Conservation (phyloP, 257 asterid species). For the Ballota nigra region DNA sequence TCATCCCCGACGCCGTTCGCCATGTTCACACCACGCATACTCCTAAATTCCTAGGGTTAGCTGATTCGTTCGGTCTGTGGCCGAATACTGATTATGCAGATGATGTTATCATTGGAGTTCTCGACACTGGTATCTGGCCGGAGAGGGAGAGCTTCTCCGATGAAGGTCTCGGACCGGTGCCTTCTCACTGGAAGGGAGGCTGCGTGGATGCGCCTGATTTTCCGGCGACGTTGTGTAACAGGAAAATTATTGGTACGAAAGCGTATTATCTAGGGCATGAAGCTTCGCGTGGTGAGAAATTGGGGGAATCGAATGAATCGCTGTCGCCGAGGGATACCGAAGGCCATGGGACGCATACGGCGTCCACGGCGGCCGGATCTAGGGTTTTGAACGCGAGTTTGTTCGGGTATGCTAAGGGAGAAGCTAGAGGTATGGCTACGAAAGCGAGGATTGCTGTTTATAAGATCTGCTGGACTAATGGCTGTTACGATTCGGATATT, state of each 20-base stretch:
- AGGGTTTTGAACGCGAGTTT: conserved; percentile 69
- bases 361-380: conserved; percentile 94
- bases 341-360: conserved; percentile 96
- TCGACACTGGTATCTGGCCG: conserved; percentile 98
- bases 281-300: conserved; percentile 31
- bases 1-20: conserved; percentile 61
- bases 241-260: conserved; percentile 73
- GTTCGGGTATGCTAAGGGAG: conserved; percentile 69
- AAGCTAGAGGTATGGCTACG: conserved; percentile 90
- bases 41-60: conserved; percentile 64
- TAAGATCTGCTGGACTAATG: conserved; percentile 73
- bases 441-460: conserved; percentile 88
- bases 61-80: conserved; percentile 78
- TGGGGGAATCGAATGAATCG: conserved; percentile 45
- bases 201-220: conserved; percentile 64
- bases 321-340: conserved; percentile 85
- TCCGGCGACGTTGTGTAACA: conserved; percentile 53
- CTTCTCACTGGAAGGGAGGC: conserved; percentile 71
- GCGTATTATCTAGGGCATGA: conserved; percentile 67
- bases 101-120: conserved; percentile 75
- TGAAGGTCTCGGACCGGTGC: conserved; percentile 61
- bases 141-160: conserved; percentile 85
- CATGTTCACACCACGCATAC: conserved; percentile 82
- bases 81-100: conserved; percentile 81
- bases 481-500: conserved; percentile 87